A percentile compares a stretch with the other conserved stretches of the same genome.
These are phyloP conservation scores for Metschnikowia vanudenii DNA, from an alignment of 805 yeast species.

Conservation along the genomic window DNA sequence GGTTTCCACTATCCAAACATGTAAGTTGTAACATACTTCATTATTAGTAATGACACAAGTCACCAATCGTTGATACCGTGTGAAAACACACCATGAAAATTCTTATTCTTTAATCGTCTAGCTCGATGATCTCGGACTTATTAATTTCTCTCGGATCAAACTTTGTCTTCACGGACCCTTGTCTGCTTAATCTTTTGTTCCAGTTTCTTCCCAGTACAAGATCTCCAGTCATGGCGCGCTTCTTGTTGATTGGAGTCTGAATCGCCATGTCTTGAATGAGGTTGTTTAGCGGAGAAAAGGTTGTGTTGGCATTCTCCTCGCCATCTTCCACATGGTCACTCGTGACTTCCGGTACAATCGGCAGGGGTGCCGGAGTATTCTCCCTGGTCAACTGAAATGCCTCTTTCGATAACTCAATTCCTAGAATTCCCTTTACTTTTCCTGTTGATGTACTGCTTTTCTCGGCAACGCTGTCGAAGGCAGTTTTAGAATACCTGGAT, in stretches of 20 bases:
- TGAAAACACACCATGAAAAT: too few relatives aligned
- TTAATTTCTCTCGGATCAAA: slow-evolving; percentile 14
- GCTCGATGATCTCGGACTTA: slow-evolving; percentile 17
- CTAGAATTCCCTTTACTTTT: slow-evolving; percentile 24
- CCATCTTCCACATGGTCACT: not conserved
- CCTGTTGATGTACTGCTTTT: not conserved
- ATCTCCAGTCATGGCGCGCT: slow-evolving; percentile 12
- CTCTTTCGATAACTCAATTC: slow-evolving; percentile 17
- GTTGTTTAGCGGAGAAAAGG: slow-evolving; percentile 20
- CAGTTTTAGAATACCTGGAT: slow-evolving; percentile 13
- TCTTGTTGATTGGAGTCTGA: slow-evolving; percentile 12
- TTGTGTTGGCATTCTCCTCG: slow-evolving; percentile 1
- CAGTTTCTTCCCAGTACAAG: slow-evolving; percentile 5
- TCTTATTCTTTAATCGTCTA: slow-evolving; percentile 12
- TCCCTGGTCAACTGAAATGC: slow-evolving; percentile 6
- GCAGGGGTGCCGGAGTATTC: slow-evolving; percentile 1
- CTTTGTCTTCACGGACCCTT: slow-evolving; percentile 11
- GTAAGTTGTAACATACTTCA: too few relatives aligned
- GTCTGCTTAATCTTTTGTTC: slow-evolving; percentile 16
- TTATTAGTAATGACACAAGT: too few relatives aligned
- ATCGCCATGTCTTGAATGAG: slow-evolving; percentile 14
- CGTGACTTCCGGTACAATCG: not conserved
- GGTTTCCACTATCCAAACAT: too few relatives aligned
- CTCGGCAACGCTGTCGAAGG: slow-evolving; percentile 17
- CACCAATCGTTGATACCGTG: too few relatives aligned